These are phyloP conservation scores for Epichloe hybrida DNA, from an alignment of 2,329 filamentous ascomycete genomes.

Conservation along the genomic window DNA sequence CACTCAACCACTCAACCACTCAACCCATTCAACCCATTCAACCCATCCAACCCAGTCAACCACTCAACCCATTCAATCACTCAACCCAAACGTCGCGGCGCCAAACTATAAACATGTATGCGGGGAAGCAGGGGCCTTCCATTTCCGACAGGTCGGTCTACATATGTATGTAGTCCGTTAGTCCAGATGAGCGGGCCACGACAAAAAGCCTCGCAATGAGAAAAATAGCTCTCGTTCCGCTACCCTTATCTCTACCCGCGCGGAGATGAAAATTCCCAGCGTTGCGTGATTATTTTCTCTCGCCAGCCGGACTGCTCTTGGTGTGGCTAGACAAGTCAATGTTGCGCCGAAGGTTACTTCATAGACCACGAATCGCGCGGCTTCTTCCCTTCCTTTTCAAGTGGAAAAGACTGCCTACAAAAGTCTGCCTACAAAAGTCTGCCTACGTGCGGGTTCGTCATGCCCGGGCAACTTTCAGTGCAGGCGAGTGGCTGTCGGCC, in stretches of 20 bases:
- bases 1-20: not conserved
- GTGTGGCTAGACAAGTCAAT: too few species aligned
- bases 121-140: not conserved
- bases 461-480: too few species aligned
- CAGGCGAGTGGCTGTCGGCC: too few species aligned
- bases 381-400: too few species aligned
- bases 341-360: too few species aligned
- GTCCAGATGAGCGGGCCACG: too few species aligned
- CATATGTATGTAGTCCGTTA: too few species aligned
- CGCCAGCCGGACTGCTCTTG: not conserved
- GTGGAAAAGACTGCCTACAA: too few species aligned
- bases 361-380: too few species aligned
- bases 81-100: not conserved
- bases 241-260: not conserved
- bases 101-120: slow-evolving; percentile 2
- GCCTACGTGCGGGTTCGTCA: too few species aligned
- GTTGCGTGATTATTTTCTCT: not conserved
- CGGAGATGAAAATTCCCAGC: not conserved
- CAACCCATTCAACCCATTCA: not conserved
- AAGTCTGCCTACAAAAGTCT: too few species aligned
- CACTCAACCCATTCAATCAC: not conserved
- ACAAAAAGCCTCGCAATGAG: not conserved
- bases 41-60: too few species aligned
- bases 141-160: not conserved
- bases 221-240: not conserved